phyloP scores from a whole-genome alignment of 371 early-diverging fungal species.

The Lichtheimia ornata region DNA sequence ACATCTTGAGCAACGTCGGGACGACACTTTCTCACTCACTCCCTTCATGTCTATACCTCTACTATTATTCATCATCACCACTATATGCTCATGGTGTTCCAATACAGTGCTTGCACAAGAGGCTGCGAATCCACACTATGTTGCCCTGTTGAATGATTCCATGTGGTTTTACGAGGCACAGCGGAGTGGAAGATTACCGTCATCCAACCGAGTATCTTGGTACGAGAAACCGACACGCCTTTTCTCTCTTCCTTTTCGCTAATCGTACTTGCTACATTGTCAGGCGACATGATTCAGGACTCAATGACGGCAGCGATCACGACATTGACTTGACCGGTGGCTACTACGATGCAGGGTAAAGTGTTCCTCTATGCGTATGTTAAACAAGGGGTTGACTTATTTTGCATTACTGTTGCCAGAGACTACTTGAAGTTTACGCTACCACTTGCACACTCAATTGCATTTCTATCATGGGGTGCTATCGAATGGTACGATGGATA shows the following conservation, averaged over 20 bases:
- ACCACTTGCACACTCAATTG: slow-evolving; percentile 49
- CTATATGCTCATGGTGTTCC: background rate
- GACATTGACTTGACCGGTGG: slow-evolving; percentile 49
- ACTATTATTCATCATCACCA: background rate
- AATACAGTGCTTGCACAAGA: no score
- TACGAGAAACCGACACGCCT: slow-evolving; percentile 2
- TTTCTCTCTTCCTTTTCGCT: background rate
- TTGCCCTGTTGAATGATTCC: slow-evolving; percentile 41
- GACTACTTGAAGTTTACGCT: slow-evolving; percentile 61
- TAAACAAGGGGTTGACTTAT: background rate
- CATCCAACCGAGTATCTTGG: slow-evolving; percentile 52
- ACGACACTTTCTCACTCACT: background rate
- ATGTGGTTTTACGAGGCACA: slow-evolving; percentile 62
- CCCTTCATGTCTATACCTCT: background rate
- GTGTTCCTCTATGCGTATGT: background rate
- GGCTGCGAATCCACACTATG: slow-evolving; percentile 22
- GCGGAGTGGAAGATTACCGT: slow-evolving; percentile 49
- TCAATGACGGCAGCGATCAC: slow-evolving; percentile 47
- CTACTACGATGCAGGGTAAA: slow-evolving; percentile 44
- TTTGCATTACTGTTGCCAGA: slow-evolving; percentile 9
- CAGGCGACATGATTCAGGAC: slow-evolving; percentile 51
- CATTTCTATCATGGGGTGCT: slow-evolving; percentile 54
- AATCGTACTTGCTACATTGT: background rate
- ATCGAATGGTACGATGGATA: slow-evolving; percentile 60
- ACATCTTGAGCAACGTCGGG: no score